Evolutionary conservation across 2,329 filamentous ascomycete species (phyloP), one percentile per base, ranked within the genome.

Genomic region (Trichoderma lentiforme): DNA sequence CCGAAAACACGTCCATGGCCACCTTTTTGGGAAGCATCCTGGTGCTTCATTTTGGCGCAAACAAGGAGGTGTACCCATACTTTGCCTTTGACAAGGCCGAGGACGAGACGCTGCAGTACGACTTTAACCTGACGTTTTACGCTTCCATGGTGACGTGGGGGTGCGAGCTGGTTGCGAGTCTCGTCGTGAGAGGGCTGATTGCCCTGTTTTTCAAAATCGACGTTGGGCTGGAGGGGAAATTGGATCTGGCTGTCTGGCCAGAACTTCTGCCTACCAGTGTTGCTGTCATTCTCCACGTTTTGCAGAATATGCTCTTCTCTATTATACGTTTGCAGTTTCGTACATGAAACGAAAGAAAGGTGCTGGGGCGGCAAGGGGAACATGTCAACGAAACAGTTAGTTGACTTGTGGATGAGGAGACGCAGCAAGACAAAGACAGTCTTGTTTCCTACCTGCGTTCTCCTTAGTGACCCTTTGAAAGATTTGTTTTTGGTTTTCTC

Each of bases 231-330:
- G 90, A 92, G 81, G 90, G 89, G 30, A 89, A 88, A 80, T 82
- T 88, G 73, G 90, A 92, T 79, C 82, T 92, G 75, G 86, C 86
- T 7, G 87, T 89, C 70, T 92, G 90, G 88, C 90, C 90, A 2
- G 90, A 92, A 82, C 80, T 92, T 76, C 80, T 92, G 76, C 90
- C 90, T 21, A 91, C 90, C 3, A 88, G 88, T 70, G 87, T 90
- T 24, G 88, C 88, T 26, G 90, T 91, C 26, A 89, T 89, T 82
- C 82, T 92, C 78, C 90, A 92, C 76, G 90, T 92, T 65, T 78
- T 92, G 80, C 90, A 92, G 81, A 92, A 92, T 79, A 92, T 92
- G 90, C 80, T 92, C 71, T 92, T 92, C 81, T 90, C 88, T 60
- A 92, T 92, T 76, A 87, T 91, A 43, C 85, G 90, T 74, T 81